phyloP scores from a whole-genome alignment of 768 basidiomycete genomes.

The Lactarius vividus region DNA sequence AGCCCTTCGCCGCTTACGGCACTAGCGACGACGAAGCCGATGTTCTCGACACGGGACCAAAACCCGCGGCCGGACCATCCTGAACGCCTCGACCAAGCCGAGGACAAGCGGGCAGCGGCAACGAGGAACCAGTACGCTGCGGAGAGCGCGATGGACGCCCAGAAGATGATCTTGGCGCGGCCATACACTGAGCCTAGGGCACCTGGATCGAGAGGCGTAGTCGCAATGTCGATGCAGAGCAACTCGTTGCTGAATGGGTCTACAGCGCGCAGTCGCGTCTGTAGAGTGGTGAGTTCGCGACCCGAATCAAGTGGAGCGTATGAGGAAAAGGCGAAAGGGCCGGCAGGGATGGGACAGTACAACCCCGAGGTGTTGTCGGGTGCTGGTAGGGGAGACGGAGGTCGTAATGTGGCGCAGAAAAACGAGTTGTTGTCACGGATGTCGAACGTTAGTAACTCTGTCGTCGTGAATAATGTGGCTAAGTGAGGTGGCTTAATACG shows the following conservation, averaged over 20 bases:
- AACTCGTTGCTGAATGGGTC: constrained; percentile 83
- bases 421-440: constrained; percentile 68
- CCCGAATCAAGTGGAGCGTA: constrained; percentile 61
- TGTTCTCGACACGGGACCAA: constrained; percentile 75
- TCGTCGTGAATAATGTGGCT: constrained; percentile 88
- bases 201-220: constrained; percentile 72
- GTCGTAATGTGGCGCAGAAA: constrained; percentile 76
- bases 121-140: constrained; percentile 82
- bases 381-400: constrained; percentile 66
- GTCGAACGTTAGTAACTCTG: constrained; percentile 74
- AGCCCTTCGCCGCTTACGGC: constrained; percentile 91
- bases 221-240: constrained; percentile 73
- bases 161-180: constrained; percentile 63
- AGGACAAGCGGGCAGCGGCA: constrained; percentile 73
- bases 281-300: constrained; percentile 78
- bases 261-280: constrained; percentile 82
- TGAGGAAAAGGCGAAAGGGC: constrained; percentile 79
- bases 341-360: constrained; percentile 78
- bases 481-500: constrained; percentile 24
- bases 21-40: constrained; percentile 86
- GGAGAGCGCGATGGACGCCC: constrained; percentile 69
- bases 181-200: constrained; percentile 60
- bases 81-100: constrained; percentile 79
- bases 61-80: constrained; percentile 56
- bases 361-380: constrained; percentile 33